Evolutionary conservation across 306 rosid genomes (phyloP), one percentile per base, ranked within the genome.

Genomic region (Sechiopsis laciniata): DNA sequence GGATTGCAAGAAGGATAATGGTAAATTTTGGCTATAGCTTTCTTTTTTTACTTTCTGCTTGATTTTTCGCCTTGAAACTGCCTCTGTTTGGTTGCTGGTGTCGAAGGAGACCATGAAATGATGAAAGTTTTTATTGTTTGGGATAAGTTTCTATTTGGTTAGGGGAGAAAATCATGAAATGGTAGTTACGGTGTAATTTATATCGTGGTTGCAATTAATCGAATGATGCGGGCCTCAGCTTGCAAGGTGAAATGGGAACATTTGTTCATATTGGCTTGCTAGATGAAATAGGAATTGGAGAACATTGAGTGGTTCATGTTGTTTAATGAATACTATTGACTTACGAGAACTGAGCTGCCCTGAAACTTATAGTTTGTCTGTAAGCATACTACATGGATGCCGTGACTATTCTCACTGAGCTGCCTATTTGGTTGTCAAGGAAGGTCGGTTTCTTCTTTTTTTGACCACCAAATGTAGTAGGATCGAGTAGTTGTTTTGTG

Each of bases 1-100:
- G 78, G 97, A 89, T 75, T 77, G 86, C 64, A 94, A 83, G 76
- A 94, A 84, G 83, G 97, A 95, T 14, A 79, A 55, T 73, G 86
- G 97, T 95, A 70, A 70, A 6, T 15, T 24, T 70, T 24, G 0
- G 6, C 20, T 59, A 35, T 40, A 2, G 5, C 66, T 2, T 40
- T 4, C 29, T 48, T 40, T 11, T 73, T 7, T n/a, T 19, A 13
- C 15, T 1, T 40, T 55, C 26, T 1, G 20, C 21, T 52, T 15
- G 26, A 21, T 37, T 35, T 0, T 32, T 32, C 9, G 21, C 69
- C 9, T 9, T 5, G 20, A 7, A 21, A 5, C 19, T 19, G 42
- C 37, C 7, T 48, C 10, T 21, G 57, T 48, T 68, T 68, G 40
- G 12, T 13, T 21, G 73, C 4, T 21, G 14, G 57, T 22, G 21